These are phyloP conservation scores for Cladosporium halotolerans DNA, from an alignment of 2,329 filamentous ascomycete genomes.

Conservation along the genomic window DNA sequence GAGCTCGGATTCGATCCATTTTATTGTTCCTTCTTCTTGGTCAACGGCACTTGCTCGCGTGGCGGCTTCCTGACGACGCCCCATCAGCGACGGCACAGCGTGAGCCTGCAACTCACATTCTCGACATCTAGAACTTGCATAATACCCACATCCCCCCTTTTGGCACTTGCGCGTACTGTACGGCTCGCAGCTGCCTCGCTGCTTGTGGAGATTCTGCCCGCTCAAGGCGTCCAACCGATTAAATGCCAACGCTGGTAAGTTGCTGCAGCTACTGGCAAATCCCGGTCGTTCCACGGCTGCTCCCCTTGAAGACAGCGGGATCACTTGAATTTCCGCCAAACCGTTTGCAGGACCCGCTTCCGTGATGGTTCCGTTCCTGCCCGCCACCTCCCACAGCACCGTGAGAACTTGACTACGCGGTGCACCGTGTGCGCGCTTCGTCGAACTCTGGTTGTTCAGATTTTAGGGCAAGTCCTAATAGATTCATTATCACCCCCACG, in stretches of 20 bases:
- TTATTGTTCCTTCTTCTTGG: slow-evolving; percentile 1
- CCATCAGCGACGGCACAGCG: not conserved
- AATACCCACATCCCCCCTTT: too few relatives aligned
- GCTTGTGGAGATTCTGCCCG: too few relatives aligned
- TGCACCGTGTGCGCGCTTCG: too few relatives aligned
- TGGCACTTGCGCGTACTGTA: too few relatives aligned
- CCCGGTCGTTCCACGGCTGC: slow-evolving; percentile 2
- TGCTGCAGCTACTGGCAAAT: not conserved
- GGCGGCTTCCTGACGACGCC: slow-evolving; percentile 1
- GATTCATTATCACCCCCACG: too few relatives aligned
- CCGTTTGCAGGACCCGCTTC: not conserved
- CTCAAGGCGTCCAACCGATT: not conserved
- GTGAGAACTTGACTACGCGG: too few relatives aligned
- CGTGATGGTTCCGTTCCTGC: not conserved
- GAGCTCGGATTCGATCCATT: not conserved
- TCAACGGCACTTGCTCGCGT: slow-evolving; percentile 7
- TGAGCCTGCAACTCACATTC: too few relatives aligned
- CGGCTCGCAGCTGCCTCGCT: too few relatives aligned
- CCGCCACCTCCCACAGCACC: not conserved
- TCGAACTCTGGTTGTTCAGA: too few relatives aligned
- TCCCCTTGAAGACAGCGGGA: not conserved
- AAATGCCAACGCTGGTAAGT: not conserved
- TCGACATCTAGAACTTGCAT: too few relatives aligned
- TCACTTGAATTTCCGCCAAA: not conserved
- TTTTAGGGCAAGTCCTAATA: too few relatives aligned